Conservation (phyloP, 768 basidiomycete genomes). For the Phaeotremella fagi region DNA sequence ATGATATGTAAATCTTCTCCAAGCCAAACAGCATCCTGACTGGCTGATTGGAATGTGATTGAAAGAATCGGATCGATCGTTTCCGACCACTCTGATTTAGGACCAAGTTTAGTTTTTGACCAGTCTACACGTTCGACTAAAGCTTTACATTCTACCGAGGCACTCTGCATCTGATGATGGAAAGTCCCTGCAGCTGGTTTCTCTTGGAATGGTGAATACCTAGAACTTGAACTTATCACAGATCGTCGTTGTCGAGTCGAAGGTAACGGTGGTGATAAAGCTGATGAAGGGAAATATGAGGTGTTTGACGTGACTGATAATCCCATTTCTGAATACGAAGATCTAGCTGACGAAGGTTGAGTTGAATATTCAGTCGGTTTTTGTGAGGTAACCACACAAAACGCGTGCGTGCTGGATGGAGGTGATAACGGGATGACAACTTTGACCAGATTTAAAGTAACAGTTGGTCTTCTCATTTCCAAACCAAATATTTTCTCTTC, state of each 20-base stretch:
- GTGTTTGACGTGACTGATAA: neutral
- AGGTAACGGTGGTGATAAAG: neutral
- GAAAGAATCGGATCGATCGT: constrained; percentile 26
- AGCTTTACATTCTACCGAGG: constrained; percentile 22
- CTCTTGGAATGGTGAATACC: neutral
- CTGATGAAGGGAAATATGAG: neutral
- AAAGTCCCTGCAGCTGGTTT: neutral
- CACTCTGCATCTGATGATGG: constrained; percentile 1
- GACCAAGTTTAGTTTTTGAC: constrained; percentile 28
- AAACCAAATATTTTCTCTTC: constrained; percentile 14
- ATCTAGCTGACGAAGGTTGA: constrained; percentile 1
- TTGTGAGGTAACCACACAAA: constrained; percentile 39
- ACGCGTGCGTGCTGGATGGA: constrained; percentile 23
- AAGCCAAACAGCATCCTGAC: constrained; percentile 30
- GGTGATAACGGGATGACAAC: constrained; percentile 25
- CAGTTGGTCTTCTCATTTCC: constrained; percentile 7
- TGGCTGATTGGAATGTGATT: constrained; percentile 21
- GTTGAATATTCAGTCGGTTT: neutral
- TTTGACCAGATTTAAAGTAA: constrained; percentile 20
- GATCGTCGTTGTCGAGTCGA: neutral
- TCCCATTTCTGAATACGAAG: constrained; percentile 2
- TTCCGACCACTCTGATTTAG: constrained; percentile 24
- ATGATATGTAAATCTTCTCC: constrained; percentile 30
- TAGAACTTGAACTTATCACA: neutral
- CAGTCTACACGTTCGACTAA: constrained; percentile 30